Evolutionary conservation across 1,284 basidiomycete species (phyloP).

Genomic region (Naganishia sp.): DNA sequence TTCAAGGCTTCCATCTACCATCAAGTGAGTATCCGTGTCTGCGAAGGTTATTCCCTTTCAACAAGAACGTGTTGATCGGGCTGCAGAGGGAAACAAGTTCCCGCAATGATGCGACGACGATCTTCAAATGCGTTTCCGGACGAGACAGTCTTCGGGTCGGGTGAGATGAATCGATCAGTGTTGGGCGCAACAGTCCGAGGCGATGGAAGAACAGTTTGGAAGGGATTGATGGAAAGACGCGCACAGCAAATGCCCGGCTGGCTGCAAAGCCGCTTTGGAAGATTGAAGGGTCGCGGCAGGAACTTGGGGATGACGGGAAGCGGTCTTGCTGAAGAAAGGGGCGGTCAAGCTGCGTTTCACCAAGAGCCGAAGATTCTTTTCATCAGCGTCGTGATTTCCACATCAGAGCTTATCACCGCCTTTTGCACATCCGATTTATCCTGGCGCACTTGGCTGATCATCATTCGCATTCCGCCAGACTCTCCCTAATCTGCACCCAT

Average conservation of each 20-base stretch:
- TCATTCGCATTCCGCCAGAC: background rate
- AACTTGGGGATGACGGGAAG: background rate
- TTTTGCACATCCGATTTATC: background rate
- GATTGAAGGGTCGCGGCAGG: background rate
- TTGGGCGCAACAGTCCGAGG: too few relatives aligned
- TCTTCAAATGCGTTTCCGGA: background rate
- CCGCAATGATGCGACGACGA: background rate
- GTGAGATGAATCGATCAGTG: too few relatives aligned
- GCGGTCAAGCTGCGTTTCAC: background rate
- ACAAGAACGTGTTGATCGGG: too few relatives aligned
- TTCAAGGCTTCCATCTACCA: too few relatives aligned
- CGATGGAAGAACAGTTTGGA: background rate
- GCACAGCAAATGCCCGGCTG: background rate
- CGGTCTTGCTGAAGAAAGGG: background rate
- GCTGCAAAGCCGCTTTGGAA: slow-evolving; percentile 4
- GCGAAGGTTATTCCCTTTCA: too few relatives aligned
- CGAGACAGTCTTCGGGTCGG: background rate
- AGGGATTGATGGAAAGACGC: slow-evolving; percentile 9
- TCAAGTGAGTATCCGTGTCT: too few relatives aligned
- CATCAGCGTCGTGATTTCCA: background rate
- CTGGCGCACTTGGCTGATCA: too few relatives aligned
- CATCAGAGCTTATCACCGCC: slow-evolving; percentile 6
- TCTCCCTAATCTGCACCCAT: background rate
- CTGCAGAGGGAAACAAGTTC: too few relatives aligned
- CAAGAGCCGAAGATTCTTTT: background rate